These are phyloP conservation scores for Neopestalotiopsis clavispora DNA, from an alignment of 2,329 filamentous ascomycete species.

Conservation along the genomic window DNA sequence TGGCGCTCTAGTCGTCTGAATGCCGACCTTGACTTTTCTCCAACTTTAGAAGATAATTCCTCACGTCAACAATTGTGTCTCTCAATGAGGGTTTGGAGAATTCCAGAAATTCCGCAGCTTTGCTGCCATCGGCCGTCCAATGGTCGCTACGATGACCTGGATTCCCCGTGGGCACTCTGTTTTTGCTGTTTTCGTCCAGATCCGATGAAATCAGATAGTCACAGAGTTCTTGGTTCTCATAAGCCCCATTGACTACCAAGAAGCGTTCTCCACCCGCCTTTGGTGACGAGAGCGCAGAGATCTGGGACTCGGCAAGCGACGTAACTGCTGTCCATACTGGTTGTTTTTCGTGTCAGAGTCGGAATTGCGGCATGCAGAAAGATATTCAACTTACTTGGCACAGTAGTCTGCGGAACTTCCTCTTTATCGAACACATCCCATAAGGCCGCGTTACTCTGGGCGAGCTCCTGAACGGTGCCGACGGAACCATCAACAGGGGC, in stretches of 20 bases:
- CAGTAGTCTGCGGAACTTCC: slow-evolving; percentile 7
- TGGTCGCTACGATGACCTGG: background rate
- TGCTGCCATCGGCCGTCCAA: slow-evolving; percentile 11
- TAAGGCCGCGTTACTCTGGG: background rate
- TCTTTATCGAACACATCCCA: slow-evolving; percentile 10
- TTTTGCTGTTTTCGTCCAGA: background rate
- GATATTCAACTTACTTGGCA: slow-evolving; percentile 6
- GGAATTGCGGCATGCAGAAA: background rate
- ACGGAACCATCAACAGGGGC: slow-evolving; percentile 10
- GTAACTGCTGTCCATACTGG: slow-evolving; percentile 12
- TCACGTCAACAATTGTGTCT: background rate
- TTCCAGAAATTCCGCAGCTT: slow-evolving; percentile 1
- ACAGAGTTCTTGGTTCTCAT: slow-evolving; percentile 13
- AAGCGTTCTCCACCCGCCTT: slow-evolving; percentile 4
- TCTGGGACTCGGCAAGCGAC: slow-evolving; percentile 12
- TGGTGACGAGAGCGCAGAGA: slow-evolving; percentile 3
- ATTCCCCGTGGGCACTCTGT: background rate
- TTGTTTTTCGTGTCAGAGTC: background rate
- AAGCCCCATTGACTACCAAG: slow-evolving; percentile 6
- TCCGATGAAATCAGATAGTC: slow-evolving; percentile 4
- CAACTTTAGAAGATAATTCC: background rate
- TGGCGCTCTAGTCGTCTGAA: background rate
- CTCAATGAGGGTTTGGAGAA: background rate
- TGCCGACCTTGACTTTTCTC: background rate
- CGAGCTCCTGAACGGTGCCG: background rate